Conservation (phyloP, 2,329 filamentous ascomycete species). For the Aphanoascus verrucosus region DNA sequence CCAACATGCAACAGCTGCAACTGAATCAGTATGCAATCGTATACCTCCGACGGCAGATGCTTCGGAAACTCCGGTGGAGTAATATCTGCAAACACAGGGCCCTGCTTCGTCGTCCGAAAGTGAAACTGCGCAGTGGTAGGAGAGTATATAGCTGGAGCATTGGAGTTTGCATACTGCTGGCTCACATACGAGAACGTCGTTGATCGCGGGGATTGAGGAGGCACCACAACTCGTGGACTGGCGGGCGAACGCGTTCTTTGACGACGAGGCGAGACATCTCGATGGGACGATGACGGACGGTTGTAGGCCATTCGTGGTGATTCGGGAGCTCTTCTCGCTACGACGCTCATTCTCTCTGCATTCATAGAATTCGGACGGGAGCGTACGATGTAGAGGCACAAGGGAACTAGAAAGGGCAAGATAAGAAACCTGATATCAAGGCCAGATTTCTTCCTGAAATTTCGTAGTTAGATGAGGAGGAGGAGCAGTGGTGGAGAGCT, state of each 20-base stretch:
- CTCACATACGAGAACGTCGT: slow-evolving; percentile 19
- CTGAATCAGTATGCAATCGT: slow-evolving; percentile 45
- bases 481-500: slow-evolving; percentile 1
- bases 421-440: not conserved
- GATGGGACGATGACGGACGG: slow-evolving; percentile 22
- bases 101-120: slow-evolving; percentile 31
- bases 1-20: slow-evolving; percentile 38
- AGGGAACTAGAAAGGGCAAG: not conserved
- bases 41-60: slow-evolving; percentile 44
- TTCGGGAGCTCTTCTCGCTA: slow-evolving; percentile 30
- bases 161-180: slow-evolving; percentile 24
- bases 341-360: slow-evolving; percentile 28
- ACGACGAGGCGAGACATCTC: slow-evolving; percentile 20
- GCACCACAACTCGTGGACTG: slow-evolving; percentile 18
- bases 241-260: slow-evolving; percentile 11
- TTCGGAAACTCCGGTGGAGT: slow-evolving; percentile 30
- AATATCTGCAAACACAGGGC: slow-evolving; percentile 5
- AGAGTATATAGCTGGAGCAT: slow-evolving; percentile 31
- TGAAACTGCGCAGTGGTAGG: slow-evolving; percentile 28
- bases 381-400: no score
- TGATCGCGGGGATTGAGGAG: slow-evolving; percentile 22
- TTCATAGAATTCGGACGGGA: no score
- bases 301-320: slow-evolving; percentile 26
- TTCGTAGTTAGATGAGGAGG: no score
- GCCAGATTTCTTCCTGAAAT: no score